These are phyloP conservation scores for Solanum chiquidenum DNA, from an alignment of 257 asterid species.

Conservation along the genomic window DNA sequence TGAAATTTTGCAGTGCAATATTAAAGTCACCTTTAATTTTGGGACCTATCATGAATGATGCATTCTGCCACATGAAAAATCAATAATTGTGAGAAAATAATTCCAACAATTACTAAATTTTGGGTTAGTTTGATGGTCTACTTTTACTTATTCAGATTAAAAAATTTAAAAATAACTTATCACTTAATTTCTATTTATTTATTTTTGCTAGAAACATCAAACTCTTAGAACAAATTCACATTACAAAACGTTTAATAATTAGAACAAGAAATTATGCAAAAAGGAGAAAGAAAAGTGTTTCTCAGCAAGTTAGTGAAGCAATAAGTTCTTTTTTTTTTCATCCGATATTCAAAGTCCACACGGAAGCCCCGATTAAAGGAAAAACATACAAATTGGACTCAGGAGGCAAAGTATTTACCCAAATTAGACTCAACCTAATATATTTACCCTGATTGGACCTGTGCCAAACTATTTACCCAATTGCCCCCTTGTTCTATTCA, in stretches of 20 bases:
- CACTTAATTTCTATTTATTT: not conserved
- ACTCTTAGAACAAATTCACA: not conserved
- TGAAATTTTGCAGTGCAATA: not conserved
- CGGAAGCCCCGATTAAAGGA: fast-evolving
- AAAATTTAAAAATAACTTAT: not conserved
- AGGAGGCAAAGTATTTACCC: not conserved
- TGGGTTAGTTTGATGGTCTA: not conserved
- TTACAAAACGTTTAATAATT: not conserved
- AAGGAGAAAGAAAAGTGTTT: too few species aligned
- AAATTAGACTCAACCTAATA: not conserved
- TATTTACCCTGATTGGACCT: not conserved
- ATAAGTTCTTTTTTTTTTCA: too few species aligned
- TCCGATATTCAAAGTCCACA: not conserved
- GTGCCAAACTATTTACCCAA: not conserved
- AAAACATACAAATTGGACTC: not conserved
- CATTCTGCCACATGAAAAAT: not conserved
- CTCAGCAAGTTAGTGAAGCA: not conserved
- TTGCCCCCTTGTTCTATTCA: not conserved
- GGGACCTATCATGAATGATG: not conserved
- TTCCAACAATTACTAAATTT: not conserved
- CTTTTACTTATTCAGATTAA: not conserved
- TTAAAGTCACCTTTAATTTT: not conserved
- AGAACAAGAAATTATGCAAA: not conserved
- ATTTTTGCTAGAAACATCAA: not conserved
- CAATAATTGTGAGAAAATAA: not conserved